Evolutionary conservation across 1,284 basidiomycete genomes (phyloP).

Genomic region (Tremellales sp.): DNA sequence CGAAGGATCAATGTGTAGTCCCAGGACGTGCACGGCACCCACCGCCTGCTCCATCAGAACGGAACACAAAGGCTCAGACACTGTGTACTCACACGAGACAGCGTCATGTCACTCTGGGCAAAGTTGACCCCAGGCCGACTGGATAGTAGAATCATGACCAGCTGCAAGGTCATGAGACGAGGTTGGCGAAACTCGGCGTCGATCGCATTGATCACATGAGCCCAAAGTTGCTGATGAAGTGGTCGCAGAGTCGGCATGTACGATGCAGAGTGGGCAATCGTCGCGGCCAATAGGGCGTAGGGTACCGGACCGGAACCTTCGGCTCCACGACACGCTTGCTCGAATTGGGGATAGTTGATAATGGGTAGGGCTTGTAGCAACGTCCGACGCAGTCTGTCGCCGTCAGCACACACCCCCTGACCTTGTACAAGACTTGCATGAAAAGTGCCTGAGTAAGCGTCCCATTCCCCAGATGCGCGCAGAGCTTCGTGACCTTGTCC

Average conservation of each 20-base stretch:
- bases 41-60: too few relatives aligned
- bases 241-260: constrained; percentile 27
- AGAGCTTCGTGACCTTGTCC: constrained; percentile 12
- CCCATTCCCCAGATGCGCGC: constrained; percentile 1
- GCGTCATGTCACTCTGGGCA: constrained; percentile 26
- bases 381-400: constrained; percentile 14
- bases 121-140: constrained; percentile 32
- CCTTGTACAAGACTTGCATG: background rate
- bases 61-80: background rate
- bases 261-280: constrained; percentile 31
- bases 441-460: background rate
- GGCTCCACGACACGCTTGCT: constrained; percentile 12
- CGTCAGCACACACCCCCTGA: background rate
- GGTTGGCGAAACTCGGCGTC: constrained; percentile 44
- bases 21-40: constrained; percentile 40
- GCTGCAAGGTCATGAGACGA: constrained; percentile 31
- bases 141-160: constrained; percentile 28
- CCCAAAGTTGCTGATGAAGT: constrained; percentile 31
- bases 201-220: constrained; percentile 24
- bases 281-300: constrained; percentile 30
- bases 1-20: constrained; percentile 40
- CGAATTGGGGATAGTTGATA: constrained; percentile 27
- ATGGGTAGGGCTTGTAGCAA: constrained; percentile 37
- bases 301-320: constrained; percentile 21
- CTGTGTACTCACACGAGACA: constrained; percentile 20